phyloP scores from a whole-genome alignment of 331 rosid species.

The Quercus phellos region DNA sequence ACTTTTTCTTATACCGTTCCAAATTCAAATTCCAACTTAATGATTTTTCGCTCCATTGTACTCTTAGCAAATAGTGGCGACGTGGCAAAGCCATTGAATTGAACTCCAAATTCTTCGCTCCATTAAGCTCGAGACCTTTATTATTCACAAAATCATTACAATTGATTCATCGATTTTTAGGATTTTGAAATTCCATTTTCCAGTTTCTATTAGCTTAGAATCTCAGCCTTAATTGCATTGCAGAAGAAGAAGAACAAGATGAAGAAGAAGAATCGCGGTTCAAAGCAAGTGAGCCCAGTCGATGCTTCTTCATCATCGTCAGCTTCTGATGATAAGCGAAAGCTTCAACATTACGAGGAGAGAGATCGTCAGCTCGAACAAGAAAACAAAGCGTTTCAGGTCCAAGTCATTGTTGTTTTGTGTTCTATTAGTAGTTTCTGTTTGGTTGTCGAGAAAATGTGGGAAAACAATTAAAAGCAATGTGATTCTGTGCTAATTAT shows the following conservation, averaged over 20 bases:
- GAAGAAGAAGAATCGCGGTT: slow-evolving; percentile 59
- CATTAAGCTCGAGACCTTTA: too few relatives aligned
- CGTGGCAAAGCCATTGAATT: too few relatives aligned
- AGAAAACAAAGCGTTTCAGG: slow-evolving; percentile 62
- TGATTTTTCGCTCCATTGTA: too few relatives aligned
- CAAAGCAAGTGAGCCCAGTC: slow-evolving; percentile 47
- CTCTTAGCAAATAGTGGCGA: too few relatives aligned
- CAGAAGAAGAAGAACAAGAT: slow-evolving; percentile 16
- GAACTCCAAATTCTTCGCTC: too few relatives aligned
- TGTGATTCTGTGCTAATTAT: neutral
- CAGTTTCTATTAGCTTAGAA: too few relatives aligned
- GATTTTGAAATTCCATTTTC: too few relatives aligned
- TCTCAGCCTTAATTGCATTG: neutral
- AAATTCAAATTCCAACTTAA: too few relatives aligned
- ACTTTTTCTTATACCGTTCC: too few relatives aligned
- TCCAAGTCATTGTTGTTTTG: slow-evolving; percentile 2
- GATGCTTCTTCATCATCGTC: slow-evolving; percentile 26
- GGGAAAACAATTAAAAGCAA: too few relatives aligned
- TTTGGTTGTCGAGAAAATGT: neutral
- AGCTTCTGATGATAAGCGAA: slow-evolving; percentile 25
- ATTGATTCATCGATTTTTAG: too few relatives aligned
- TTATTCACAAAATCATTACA: too few relatives aligned
- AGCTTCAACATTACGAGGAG: slow-evolving; percentile 15
- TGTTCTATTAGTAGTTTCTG: neutral
- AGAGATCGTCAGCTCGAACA: slow-evolving; percentile 53